Conservation (phyloP, 73 alveolate genomes). For the Paramecium biaurelia region DNA sequence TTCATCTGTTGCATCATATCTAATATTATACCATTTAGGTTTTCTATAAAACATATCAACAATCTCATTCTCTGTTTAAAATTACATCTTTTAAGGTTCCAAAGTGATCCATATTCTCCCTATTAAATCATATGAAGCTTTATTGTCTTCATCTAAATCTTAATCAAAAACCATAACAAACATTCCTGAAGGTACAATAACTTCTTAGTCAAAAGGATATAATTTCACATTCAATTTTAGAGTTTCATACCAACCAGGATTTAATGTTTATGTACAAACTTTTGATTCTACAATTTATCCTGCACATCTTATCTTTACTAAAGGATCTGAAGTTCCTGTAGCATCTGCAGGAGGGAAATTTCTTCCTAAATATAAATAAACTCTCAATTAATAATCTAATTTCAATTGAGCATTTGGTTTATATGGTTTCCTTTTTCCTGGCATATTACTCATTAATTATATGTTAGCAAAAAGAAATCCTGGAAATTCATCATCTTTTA, state of each 20-base stretch:
- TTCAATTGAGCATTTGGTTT: conserved; percentile 52
- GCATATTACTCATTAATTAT: conserved; percentile 66
- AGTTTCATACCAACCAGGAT: conserved; percentile 86
- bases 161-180: conserved; percentile 73
- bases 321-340: conserved; percentile 85
- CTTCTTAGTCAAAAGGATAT: conserved; percentile 67
- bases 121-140: conserved; percentile 73
- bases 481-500: conserved; percentile 85
- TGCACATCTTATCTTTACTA: conserved; percentile 76
- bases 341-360: conserved; percentile 87
- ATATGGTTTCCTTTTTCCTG: conserved; percentile 26
- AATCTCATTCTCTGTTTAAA: conserved; percentile 26
- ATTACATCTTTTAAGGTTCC: conserved; percentile 52
- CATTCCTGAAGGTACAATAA: conserved; percentile 66
- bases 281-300: conserved; percentile 70
- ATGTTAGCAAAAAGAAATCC: conserved; percentile 74
- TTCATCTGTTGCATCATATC: conserved; percentile 76
- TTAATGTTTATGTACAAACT: conserved; percentile 68
- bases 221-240: conserved; percentile 68
- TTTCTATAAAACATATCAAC: conserved; percentile 39
- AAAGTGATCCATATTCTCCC: conserved; percentile 84
- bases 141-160: conserved; percentile 62
- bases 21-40: conserved; percentile 74
- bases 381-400: conserved; percentile 67
- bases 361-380: conserved; percentile 77